Evolutionary conservation across 495 filamentous ascomycete species (phyloP).

Genomic region (Aspergillus sclerotioniger): DNA sequence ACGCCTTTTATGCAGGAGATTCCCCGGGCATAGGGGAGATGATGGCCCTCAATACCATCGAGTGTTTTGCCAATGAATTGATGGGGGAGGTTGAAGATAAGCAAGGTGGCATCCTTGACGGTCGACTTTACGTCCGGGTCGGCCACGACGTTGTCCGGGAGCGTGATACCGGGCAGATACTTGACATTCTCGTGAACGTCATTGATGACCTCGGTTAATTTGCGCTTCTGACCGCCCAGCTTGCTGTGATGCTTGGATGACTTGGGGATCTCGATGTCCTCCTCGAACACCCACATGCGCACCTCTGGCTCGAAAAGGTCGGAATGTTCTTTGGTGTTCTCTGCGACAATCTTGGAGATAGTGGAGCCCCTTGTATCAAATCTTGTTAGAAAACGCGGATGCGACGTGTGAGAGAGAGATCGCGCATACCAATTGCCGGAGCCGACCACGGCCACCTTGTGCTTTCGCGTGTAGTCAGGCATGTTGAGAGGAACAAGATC

Average conservation of each 20-base stretch:
- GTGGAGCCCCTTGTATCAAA: conserved; percentile 66
- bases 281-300: conserved; percentile 89
- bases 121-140: conserved; percentile 73
- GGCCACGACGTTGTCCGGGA: conserved; percentile 75
- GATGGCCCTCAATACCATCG: conserved; percentile 70
- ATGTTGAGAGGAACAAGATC: not conserved
- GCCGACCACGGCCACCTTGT: conserved; percentile 84
- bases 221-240: conserved; percentile 57
- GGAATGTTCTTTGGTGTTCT: conserved; percentile 69
- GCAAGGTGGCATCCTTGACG: conserved; percentile 70
- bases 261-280: conserved; percentile 63
- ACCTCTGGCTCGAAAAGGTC: conserved; percentile 76
- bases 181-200: conserved; percentile 85
- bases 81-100: conserved; percentile 90
- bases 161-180: conserved; percentile 73
- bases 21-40: conserved; percentile 77
- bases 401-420: not conserved
- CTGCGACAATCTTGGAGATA: conserved; percentile 85
- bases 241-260: conserved; percentile 51
- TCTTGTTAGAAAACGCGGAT: conserved; percentile 3
- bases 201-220: conserved; percentile 83
- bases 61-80: conserved; percentile 84
- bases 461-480: conserved; percentile 41
- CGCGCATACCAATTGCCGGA: conserved; percentile 77
- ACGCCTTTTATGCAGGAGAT: conserved; percentile 93